Conservation (phyloP, 495 filamentous ascomycete species). For the Tuber indicum region DNA sequence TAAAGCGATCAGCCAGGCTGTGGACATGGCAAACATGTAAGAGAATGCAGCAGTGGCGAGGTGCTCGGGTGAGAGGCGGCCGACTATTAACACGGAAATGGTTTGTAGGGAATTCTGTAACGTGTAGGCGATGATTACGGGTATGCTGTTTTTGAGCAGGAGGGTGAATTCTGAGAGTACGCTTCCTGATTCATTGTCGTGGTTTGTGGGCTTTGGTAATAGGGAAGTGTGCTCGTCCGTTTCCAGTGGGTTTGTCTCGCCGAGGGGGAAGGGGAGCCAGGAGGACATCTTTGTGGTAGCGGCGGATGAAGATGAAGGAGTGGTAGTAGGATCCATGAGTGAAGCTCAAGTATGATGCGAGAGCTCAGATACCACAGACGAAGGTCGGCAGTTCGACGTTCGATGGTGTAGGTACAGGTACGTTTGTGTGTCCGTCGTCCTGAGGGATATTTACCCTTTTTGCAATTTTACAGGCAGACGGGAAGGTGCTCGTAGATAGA, state of each 20-base stretch:
- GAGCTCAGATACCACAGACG: background rate
- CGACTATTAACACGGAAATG: slow-evolving; percentile 73
- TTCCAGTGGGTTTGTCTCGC: slow-evolving; percentile 13
- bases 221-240: slow-evolving; percentile 34
- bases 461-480: background rate
- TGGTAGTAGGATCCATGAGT: slow-evolving; percentile 7
- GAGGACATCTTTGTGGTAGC: slow-evolving; percentile 8
- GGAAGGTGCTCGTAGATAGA: background rate
- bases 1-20: slow-evolving; percentile 81
- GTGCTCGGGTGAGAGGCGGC: slow-evolving; percentile 71
- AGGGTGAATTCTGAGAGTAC: slow-evolving; percentile 60
- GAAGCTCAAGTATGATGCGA: background rate
- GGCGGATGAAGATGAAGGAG: slow-evolving; percentile 3
- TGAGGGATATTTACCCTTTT: background rate
- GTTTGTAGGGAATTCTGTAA: slow-evolving; percentile 88
- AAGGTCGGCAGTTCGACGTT: background rate
- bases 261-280: slow-evolving; percentile 33
- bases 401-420: background rate
- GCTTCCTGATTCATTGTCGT: slow-evolving; percentile 24
- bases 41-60: slow-evolving; percentile 80
- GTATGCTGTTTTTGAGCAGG: slow-evolving; percentile 62
- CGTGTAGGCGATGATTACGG: slow-evolving; percentile 82
- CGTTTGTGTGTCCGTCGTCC: background rate
- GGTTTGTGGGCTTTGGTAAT: slow-evolving; percentile 27
- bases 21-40: slow-evolving; percentile 91